Percentiles rank a stretch among this genome's conserved stretches.
Conservation (phyloP, 2,329 filamentous ascomycete genomes). For the Calycina marina region DNA sequence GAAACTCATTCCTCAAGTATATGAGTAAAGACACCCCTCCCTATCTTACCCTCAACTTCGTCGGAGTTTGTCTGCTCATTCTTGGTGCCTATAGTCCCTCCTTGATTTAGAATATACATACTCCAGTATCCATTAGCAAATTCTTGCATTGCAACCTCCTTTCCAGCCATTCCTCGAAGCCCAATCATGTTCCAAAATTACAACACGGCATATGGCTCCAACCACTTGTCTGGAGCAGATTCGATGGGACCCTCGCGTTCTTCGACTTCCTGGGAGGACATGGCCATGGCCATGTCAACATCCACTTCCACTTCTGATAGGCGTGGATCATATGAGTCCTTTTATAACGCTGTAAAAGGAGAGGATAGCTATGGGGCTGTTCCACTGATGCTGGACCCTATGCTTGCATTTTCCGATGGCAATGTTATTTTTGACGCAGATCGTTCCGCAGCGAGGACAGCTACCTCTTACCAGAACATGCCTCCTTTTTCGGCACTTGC, state of each 20-base stretch:
- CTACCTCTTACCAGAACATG: slow-evolving; percentile 4
- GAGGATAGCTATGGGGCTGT: slow-evolving; percentile 5
- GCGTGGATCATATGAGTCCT: slow-evolving; percentile 1
- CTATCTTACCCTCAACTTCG: slow-evolving; percentile 5
- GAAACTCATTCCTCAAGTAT: slow-evolving; percentile 5
- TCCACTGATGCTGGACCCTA: slow-evolving; percentile 9
- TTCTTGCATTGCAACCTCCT: background rate
- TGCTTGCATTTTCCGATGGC: slow-evolving; percentile 4
- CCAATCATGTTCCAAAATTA: slow-evolving; percentile 2
- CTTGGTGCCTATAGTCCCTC: background rate
- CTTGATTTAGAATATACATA: background rate
- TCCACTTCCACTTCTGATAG: background rate
- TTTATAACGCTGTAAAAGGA: slow-evolving; percentile 1
- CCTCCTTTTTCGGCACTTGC: slow-evolving; percentile 2
- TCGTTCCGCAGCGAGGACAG: slow-evolving; percentile 3
- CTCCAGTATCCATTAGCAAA: background rate
- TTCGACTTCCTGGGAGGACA: slow-evolving; percentile 4
- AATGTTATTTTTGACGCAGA: slow-evolving; percentile 6
- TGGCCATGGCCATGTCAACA: too few relatives aligned
- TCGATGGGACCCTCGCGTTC: background rate
- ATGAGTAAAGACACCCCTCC: slow-evolving; percentile 13
- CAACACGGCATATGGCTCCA: slow-evolving; percentile 1
- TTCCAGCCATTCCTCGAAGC: background rate
- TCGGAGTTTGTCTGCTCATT: slow-evolving; percentile 5
- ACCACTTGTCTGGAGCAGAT: background rate